A percentile compares a stretch with the other conserved stretches of the same genome.
Evolutionary conservation across 2,329 filamentous ascomycete genomes (phyloP).

Genomic region (Colletotrichum cordylinicola): DNA sequence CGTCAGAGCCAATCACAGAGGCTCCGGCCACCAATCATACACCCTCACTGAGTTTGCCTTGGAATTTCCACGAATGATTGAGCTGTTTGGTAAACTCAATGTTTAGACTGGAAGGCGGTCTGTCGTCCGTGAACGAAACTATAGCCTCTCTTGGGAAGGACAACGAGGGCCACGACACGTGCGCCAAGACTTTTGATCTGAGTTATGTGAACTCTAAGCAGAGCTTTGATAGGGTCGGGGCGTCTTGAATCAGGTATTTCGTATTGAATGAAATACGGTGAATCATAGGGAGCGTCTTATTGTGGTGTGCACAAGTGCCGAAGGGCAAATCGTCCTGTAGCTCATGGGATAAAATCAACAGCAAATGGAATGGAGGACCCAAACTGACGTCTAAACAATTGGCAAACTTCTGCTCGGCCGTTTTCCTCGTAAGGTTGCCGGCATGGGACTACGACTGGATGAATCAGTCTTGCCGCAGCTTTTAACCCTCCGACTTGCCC

Average conservation of each 20-base stretch:
- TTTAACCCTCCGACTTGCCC: neutral
- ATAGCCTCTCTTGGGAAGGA: neutral
- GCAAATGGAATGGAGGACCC: neutral
- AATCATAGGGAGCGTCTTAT: neutral
- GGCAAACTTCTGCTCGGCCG: neutral
- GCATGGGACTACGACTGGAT: neutral
- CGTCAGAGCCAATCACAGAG: neutral
- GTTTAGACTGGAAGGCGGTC: neutral
- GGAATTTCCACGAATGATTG: neutral
- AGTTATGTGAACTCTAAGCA: neutral
- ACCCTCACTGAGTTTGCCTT: neutral
- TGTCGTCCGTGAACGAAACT: neutral
- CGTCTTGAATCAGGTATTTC: neutral
- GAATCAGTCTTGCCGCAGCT: neutral
- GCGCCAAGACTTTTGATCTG: neutral
- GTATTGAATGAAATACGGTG: neutral
- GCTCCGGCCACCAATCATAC: neutral
- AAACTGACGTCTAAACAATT: neutral
- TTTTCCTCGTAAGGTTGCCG: neutral
- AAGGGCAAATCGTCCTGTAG: neutral
- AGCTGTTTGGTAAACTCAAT: neutral
- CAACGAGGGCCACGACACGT: neutral
- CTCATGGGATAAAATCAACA: neutral
- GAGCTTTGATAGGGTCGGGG: neutral
- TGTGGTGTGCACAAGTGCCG: neutral